Evolutionary conservation across 2,329 filamentous ascomycete species (phyloP), one percentile per base, ranked within the genome.

Genomic region (Hypoxylon sp.): DNA sequence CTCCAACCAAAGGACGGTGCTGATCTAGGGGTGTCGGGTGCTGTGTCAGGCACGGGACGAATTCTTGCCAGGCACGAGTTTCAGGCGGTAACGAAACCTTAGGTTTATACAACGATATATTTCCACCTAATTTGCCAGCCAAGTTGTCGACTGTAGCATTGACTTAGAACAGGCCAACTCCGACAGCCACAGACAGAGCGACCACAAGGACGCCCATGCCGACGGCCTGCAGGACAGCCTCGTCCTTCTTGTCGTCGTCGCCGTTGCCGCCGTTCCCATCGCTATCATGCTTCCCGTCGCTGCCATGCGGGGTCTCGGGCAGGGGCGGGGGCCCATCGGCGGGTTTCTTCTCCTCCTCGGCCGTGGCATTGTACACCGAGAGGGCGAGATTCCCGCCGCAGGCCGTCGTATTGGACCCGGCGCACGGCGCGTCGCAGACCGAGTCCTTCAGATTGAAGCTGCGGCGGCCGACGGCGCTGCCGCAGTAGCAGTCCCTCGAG

Each of bases 401-500:
- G 1, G 82, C 76, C 50, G 84, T 79, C 1, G 75, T 78, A 15
- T 75, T 74, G 71, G 86, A 82, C 1, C 85, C 87, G 47, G 83
- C 80, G 67, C 87, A 89, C 0, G 83, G 74, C 30, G 82, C 78
- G 59, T 82, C 74, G 74, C 87, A 89, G 2, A 76, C 75, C 17
- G 67, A 68, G 20, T 87, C 85, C 28, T 78, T 69, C 8, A 87
- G 73, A 63, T 80, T 79, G 8, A 70, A 72, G 15, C 84, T 80
- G 22, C 86, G 78, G 7, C 75, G 73, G 7, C 80, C 80, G n/a
- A 89, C 70, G 48, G 77, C 76, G 17, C 81, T 77, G 20, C 83
- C 79, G 73, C 87, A 89, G 81, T 85, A 89, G 79, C 86, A 89
- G 76, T 88, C 85, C 41, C 78, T 74, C 13, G 82, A 78, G 74